Evolutionary conservation across 257 asterid genomes (phyloP).

Genomic region (Forsythia suspensa): DNA sequence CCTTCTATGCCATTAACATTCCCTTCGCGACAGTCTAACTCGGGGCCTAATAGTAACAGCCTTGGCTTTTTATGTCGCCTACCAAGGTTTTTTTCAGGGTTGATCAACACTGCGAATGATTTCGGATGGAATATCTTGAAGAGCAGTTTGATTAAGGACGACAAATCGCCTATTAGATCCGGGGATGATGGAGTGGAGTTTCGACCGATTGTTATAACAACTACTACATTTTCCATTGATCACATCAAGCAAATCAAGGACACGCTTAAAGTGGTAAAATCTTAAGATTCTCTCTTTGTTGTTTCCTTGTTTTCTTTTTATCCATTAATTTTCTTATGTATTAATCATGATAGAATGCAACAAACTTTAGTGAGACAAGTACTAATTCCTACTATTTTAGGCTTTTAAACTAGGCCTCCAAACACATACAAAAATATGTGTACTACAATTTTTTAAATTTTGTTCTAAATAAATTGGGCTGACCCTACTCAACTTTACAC

Average conservation of each 20-base stretch:
- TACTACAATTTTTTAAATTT: too few relatives aligned
- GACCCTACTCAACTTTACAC: too few relatives aligned
- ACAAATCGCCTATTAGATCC: constrained; percentile 31
- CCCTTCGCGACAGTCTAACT: constrained; percentile 5
- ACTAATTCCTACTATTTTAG: too few relatives aligned
- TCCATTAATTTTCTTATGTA: not conserved
- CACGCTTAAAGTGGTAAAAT: constrained; percentile 32
- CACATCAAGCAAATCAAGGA: constrained; percentile 37
- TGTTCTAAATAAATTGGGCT: not conserved
- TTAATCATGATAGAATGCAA: too few relatives aligned
- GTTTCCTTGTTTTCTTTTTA: not conserved
- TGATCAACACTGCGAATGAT: constrained; percentile 30
- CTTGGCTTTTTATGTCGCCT: constrained; percentile 5
- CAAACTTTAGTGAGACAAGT: too few relatives aligned
- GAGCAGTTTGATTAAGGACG: constrained; percentile 41
- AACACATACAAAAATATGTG: too few relatives aligned
- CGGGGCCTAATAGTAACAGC: not conserved
- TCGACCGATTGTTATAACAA: constrained; percentile 31
- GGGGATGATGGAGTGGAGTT: constrained; percentile 40
- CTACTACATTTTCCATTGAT: constrained; percentile 33
- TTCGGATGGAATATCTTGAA: constrained; percentile 42
- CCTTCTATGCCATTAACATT: not conserved
- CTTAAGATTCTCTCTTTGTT: not conserved
- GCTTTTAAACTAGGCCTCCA: too few relatives aligned
- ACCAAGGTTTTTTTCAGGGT: constrained; percentile 17